Percentiles rank a stretch among this genome's conserved stretches.
Conservation (phyloP, 257 asterid genomes). For the Capsicum pubescens region DNA sequence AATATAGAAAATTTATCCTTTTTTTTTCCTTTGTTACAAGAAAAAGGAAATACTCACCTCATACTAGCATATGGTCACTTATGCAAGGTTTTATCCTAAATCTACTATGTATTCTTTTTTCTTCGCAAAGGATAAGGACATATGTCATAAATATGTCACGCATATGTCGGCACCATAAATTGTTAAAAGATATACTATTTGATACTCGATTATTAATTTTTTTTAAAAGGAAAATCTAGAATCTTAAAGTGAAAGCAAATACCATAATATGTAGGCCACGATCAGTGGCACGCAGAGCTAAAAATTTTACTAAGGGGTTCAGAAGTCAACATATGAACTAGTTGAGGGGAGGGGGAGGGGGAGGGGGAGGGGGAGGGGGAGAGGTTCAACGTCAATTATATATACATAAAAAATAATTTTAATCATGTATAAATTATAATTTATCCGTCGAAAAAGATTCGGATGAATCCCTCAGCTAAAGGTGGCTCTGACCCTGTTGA, state of each 20-base stretch:
- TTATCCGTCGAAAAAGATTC: no score
- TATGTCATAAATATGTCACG: not conserved
- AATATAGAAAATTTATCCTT: not conserved
- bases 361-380: no score
- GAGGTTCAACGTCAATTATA: no score
- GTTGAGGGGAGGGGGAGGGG: no score
- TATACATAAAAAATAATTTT: no score
- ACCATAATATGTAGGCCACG: not conserved
- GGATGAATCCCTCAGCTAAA: no score
- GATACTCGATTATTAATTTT: not conserved
- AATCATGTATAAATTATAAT: no score
- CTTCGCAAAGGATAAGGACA: not conserved
- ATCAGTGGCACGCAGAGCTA: no score
- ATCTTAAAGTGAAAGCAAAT: not conserved
- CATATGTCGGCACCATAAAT: not conserved
- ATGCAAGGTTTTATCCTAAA: not conserved
- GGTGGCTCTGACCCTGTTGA: no score
- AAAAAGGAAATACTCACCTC: not conserved
- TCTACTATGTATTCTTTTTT: not conserved
- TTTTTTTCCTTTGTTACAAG: not conserved
- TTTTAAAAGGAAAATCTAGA: not conserved
- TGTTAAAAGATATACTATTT: not conserved
- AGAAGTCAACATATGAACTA: no score
- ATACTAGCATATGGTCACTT: not conserved
- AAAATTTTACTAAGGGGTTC: no score